Base-by-base conservation (phyloP, 2,329 filamentous ascomycete genomes). In the Colletotrichum ledebouriae region DNA sequence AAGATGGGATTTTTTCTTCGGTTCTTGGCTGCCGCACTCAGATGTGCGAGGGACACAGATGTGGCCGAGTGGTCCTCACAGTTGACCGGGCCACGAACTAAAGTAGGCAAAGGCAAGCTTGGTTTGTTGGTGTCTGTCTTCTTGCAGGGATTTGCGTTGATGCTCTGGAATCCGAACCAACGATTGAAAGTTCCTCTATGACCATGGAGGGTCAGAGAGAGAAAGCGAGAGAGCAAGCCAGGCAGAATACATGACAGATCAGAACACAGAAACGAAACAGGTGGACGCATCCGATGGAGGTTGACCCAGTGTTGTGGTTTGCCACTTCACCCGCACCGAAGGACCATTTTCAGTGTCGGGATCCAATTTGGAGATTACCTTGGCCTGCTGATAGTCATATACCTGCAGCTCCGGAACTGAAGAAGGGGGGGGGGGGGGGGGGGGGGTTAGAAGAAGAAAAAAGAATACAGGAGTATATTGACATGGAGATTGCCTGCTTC, bases 1-100 rank as follows among this genome's bases (percentile, higher is more conserved):
- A 68, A 65, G 55, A 65, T 65, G 61, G 65, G 55, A 68, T 49
- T 68, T 64, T 65, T 68, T 61, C 61, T 60, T 68, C 61, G 61
- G 49, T 65, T 65, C 65, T 68, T 68, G 65, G 61, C 65, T 60
- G 65, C 65, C 55, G 61, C 53, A 49, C 55, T 37, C 22, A 59
- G 53, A 60, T 56, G 65, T 44, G 65, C 49, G 65, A 59, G 61
- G 49, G 55, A 60, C 61, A 68, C 55, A 65, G 56, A 59, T 59
- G 41, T 68, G 61, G 65, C 65, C 47, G 61, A 37, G 49, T 55
- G 61, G 47, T 20, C 61, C 55, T 59, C 55, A 41, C 65, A 65
- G 47, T 68, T 59, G 65, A 13, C 61, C 65, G 61, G 65, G 53
- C 65, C 47, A 55, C 33, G 46, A 46, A 53, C 41, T 58, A 64